Conservation (phyloP, 805 yeast species). For the Hanseniaspora valbyensis region DNA sequence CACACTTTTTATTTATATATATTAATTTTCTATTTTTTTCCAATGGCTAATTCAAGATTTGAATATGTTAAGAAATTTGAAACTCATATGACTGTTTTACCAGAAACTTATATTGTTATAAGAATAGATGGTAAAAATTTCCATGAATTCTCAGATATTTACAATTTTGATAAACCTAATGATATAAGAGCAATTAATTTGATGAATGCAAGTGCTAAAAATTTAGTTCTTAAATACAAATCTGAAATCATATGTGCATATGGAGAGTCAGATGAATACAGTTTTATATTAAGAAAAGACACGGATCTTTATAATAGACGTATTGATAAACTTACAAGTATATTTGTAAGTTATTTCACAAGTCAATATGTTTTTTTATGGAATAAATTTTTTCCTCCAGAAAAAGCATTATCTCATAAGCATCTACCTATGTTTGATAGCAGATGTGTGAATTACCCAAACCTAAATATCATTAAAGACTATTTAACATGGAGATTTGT, state of each 20-base stretch:
- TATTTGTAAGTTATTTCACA: slow-evolving; percentile 73
- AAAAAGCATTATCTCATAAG: slow-evolving; percentile 34
- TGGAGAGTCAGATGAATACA: slow-evolving; percentile 93
- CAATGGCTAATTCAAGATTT: slow-evolving; percentile 77
- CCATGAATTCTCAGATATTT: slow-evolving; percentile 66
- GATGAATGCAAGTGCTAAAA: slow-evolving; percentile 71
- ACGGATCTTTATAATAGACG: slow-evolving; percentile 73
- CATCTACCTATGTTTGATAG: slow-evolving; percentile 84
- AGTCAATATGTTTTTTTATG: slow-evolving; percentile 64
- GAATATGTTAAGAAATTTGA: slow-evolving; percentile 84
- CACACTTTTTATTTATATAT: too few species aligned
- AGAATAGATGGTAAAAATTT: slow-evolving; percentile 92
- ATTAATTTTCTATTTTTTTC: too few species aligned
- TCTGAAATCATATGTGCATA: slow-evolving; percentile 69
- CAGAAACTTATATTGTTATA: slow-evolving; percentile 69
- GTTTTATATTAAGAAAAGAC: slow-evolving; percentile 56
- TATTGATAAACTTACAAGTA: slow-evolving; percentile 63
- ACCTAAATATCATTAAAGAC: slow-evolving; percentile 48
- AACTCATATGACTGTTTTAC: slow-evolving; percentile 57
- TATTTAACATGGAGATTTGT: slow-evolving; percentile 92
- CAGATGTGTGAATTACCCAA: slow-evolving; percentile 79
- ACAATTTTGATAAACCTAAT: slow-evolving; percentile 78
- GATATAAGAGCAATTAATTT: slow-evolving; percentile 63
- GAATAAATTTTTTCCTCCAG: slow-evolving; percentile 42
- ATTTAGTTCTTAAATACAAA: slow-evolving; percentile 50